These are phyloP conservation scores for Cryptosporidium parvum DNA, from an alignment of 169 alveolate species.

Conservation along the genomic window DNA sequence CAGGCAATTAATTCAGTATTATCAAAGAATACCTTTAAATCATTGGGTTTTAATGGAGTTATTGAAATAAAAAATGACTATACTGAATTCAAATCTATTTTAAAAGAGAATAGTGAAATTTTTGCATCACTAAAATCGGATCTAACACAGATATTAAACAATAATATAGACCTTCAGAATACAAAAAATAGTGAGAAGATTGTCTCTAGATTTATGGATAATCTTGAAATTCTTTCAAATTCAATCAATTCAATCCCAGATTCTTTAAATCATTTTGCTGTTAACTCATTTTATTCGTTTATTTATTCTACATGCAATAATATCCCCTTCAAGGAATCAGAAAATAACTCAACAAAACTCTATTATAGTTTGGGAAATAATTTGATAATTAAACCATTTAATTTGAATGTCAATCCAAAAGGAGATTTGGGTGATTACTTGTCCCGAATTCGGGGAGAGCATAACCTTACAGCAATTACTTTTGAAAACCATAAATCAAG, in stretches of 20 bases:
- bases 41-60: background rate
- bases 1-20: background rate
- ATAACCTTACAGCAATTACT: conserved; percentile 16
- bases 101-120: background rate
- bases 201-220: background rate
- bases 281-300: background rate
- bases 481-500: conserved; percentile 23
- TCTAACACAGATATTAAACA: background rate
- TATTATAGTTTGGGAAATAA: background rate
- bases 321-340: background rate
- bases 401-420: background rate
- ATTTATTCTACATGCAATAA: background rate
- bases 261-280: background rate
- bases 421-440: background rate
- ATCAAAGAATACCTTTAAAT: conserved; percentile 10
- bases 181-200: background rate
- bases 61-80: background rate
- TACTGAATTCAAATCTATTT: background rate
- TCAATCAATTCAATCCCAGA: background rate
- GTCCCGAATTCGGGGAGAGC: background rate
- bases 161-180: too few species aligned
- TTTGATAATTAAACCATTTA: background rate
- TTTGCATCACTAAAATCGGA: background rate
- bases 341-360: background rate
- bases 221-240: background rate